phyloP scores from a whole-genome alignment of 345 rosid species.

The Linum tenue region DNA sequence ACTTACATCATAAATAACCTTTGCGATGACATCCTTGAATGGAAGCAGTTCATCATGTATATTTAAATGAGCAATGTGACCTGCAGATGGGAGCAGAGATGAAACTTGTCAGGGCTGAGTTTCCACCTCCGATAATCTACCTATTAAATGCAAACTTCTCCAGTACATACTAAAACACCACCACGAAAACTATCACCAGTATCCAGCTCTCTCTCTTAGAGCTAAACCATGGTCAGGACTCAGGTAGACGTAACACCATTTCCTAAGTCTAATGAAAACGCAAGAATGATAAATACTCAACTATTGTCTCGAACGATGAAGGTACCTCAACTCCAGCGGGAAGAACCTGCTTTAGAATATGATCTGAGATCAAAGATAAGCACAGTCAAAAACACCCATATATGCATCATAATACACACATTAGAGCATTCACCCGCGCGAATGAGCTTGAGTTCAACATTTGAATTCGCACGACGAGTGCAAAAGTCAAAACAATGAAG shows the following conservation, averaged over 20 bases:
- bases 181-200: not conserved
- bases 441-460: too few relatives aligned
- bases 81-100: slow-evolving; percentile 37
- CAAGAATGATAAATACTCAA: slow-evolving; percentile 38
- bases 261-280: not conserved
- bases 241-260: not conserved
- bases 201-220: not conserved
- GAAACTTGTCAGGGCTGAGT: slow-evolving; percentile 10
- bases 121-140: not conserved
- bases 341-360: slow-evolving; percentile 74
- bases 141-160: not conserved
- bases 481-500: not conserved
- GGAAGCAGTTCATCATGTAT: slow-evolving; percentile 76
- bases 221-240: not conserved
- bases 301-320: slow-evolving; percentile 92
- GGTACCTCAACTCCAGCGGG: slow-evolving; percentile 88
- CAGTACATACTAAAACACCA: not conserved
- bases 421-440: not conserved
- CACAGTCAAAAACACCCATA: slow-evolving; percentile 8
- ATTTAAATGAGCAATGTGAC: slow-evolving; percentile 90
- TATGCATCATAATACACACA: not conserved
- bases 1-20: slow-evolving; percentile 84
- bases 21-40: slow-evolving; percentile 76
- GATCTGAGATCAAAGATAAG: slow-evolving; percentile 41
- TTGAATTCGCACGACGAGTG: not conserved